These are phyloP conservation scores for Cyberlindnera xylosilytica DNA, from an alignment of 805 yeast species.

Conservation along the genomic window DNA sequence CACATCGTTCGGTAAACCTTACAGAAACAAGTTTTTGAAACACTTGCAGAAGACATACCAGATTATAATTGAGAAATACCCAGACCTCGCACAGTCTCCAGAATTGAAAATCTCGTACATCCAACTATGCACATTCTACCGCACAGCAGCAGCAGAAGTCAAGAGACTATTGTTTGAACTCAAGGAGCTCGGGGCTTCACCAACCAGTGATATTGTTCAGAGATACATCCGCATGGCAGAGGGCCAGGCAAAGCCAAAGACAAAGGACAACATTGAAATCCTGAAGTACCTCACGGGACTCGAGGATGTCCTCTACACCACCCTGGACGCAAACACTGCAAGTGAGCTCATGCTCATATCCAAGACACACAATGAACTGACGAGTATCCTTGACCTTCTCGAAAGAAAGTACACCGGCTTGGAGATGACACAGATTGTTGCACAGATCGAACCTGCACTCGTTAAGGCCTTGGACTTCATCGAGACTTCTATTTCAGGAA, in stretches of 20 bases:
- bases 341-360: conserved; percentile 1
- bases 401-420: conserved; percentile 4
- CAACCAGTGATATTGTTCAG: background rate
- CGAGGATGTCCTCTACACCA: conserved; percentile 13
- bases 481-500: no score
- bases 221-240: conserved; percentile 2
- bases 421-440: conserved; percentile 1
- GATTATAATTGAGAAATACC: conserved; percentile 1
- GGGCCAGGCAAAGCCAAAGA: background rate
- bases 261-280: background rate
- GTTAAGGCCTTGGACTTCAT: background rate
- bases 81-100: background rate
- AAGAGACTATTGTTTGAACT: background rate
- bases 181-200: background rate
- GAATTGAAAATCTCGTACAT: conserved; percentile 2
- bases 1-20: background rate
- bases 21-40: background rate
- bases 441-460: background rate
- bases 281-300: conserved; percentile 5
- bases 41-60: background rate
- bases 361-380: conserved; percentile 8
- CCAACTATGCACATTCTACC: conserved; percentile 1
- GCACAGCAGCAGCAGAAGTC: background rate
- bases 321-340: conserved; percentile 1
- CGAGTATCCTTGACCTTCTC: conserved; percentile 12